phyloP scores from a whole-genome alignment of 2,329 filamentous ascomycete species.

The Pseudopyricularia cyperi region DNA sequence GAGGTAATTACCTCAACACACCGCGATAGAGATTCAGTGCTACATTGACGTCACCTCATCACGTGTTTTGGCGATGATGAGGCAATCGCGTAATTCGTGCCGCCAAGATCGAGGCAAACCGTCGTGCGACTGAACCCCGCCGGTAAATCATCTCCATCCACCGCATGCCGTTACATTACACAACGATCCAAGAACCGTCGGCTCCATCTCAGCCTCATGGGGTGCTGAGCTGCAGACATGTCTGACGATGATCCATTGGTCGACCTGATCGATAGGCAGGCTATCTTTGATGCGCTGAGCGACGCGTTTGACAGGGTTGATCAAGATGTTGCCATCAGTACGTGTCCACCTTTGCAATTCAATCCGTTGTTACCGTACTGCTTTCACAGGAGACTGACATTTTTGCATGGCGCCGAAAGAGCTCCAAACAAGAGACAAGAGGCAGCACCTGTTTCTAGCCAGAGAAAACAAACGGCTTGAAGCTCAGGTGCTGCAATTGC shows the following conservation, averaged over 20 bases:
- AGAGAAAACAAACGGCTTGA: slow-evolving; percentile 22
- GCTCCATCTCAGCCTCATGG: not conserved
- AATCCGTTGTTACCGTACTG: not conserved
- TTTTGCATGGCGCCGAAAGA: slow-evolving; percentile 4
- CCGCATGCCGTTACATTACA: not conserved
- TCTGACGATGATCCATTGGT: not conserved
- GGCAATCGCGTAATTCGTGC: too few relatives aligned
- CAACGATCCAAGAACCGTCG: not conserved
- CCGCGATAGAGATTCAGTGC: too few relatives aligned
- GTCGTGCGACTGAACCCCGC: not conserved
- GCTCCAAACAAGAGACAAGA: slow-evolving; percentile 9
- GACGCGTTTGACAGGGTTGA: slow-evolving; percentile 26
- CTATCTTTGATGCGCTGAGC: slow-evolving; percentile 25
- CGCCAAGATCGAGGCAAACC: not conserved
- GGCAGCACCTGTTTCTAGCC: slow-evolving; percentile 12
- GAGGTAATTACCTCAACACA: too few relatives aligned
- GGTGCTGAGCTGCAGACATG: not conserved
- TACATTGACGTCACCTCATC: too few relatives aligned
- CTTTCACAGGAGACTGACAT: not conserved
- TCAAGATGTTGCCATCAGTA: slow-evolving; percentile 14
- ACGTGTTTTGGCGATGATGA: too few relatives aligned
- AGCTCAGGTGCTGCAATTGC: slow-evolving; percentile 20
- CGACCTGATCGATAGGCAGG: slow-evolving; percentile 13
- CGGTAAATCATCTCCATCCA: not conserved
- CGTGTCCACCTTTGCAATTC: not conserved